Percentiles rank a stretch among this genome's conserved stretches.
These are phyloP conservation scores for Cryptosporidium sp. DNA, from an alignment of 169 alveolate species.

Conservation along the genomic window DNA sequence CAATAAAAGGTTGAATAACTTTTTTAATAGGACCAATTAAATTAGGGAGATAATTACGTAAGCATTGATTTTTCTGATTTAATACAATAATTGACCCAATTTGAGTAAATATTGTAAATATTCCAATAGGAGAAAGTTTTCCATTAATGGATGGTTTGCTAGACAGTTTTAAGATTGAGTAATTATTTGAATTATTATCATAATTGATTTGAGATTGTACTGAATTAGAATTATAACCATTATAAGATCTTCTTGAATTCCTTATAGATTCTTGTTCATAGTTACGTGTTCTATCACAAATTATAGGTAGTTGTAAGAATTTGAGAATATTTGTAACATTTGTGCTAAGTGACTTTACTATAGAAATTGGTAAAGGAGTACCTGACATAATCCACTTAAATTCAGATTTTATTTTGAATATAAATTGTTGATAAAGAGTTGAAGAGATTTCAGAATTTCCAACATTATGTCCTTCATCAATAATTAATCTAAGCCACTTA, in stretches of 20 bases:
- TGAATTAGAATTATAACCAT: not conserved
- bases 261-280: constrained; percentile 6
- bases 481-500: constrained; percentile 51
- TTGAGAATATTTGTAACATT: constrained; percentile 50
- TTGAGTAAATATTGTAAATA: constrained; percentile 35
- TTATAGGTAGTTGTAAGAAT: constrained; percentile 41
- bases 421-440: constrained; percentile 54
- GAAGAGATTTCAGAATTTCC: constrained; percentile 61
- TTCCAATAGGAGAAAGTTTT: constrained; percentile 36
- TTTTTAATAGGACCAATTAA: constrained; percentile 54
- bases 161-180: not conserved
- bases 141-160: not conserved
- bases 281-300: not conserved
- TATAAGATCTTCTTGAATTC: not conserved
- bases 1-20: constrained; percentile 25
- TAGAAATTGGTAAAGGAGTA: constrained; percentile 61
- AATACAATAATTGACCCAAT: constrained; percentile 35
- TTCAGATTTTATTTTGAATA: constrained; percentile 53
- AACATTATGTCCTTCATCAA: constrained; percentile 68
- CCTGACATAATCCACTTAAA: constrained; percentile 74
- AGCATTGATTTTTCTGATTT: constrained; percentile 15
- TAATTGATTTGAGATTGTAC: not conserved
- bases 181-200: not conserved
- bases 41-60: constrained; percentile 32
- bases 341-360: constrained; percentile 8